phyloP scores from a whole-genome alignment of 768 basidiomycete species.

The Amanita phalloides region DNA sequence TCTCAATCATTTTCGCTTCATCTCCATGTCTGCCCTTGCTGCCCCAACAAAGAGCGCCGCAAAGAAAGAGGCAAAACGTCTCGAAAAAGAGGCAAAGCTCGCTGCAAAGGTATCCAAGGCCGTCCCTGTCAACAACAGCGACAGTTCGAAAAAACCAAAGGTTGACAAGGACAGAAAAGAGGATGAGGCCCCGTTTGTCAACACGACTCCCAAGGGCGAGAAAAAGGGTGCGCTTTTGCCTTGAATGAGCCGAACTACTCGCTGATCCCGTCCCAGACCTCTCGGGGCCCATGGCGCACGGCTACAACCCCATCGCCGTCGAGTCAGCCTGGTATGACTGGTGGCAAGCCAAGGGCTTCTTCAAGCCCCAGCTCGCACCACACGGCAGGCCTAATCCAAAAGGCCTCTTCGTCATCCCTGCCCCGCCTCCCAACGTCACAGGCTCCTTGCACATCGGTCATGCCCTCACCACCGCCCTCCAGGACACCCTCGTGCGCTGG shows the following conservation, averaged over 20 bases:
- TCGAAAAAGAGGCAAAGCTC: slow-evolving; percentile 70
- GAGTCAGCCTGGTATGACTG: slow-evolving; percentile 98
- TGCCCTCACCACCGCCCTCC: slow-evolving; percentile 83
- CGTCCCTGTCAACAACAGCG: slow-evolving; percentile 22
- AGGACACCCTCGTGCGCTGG: slow-evolving; percentile 88
- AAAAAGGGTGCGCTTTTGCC: slow-evolving; percentile 63
- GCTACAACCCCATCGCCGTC: slow-evolving; percentile 91
- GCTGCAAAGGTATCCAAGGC: slow-evolving; percentile 52
- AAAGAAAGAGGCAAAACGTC: slow-evolving; percentile 78
- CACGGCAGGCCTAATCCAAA: slow-evolving; percentile 40
- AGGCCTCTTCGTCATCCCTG: slow-evolving; percentile 74
- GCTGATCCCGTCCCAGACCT: slow-evolving; percentile 44
- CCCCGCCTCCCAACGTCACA: slow-evolving; percentile 95
- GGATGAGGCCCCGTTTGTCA: slow-evolving; percentile 70
- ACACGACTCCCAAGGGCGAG: slow-evolving; percentile 80
- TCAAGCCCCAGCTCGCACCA: slow-evolving; percentile 58
- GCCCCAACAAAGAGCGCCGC: slow-evolving; percentile 25
- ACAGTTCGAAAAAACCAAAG: slow-evolving; percentile 62
- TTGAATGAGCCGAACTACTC: background rate
- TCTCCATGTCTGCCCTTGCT: background rate
- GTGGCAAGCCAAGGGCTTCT: slow-evolving; percentile 90
- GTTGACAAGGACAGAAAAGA: slow-evolving; percentile 64
- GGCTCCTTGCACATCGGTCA: slow-evolving; percentile 95
- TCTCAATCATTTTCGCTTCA: slow-evolving; percentile 10
- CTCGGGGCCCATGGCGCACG: slow-evolving; percentile 77